A percentile compares a stretch with the other conserved stretches of the same genome.
These are phyloP conservation scores for Fusarium miscanthi DNA, from an alignment of 2,329 filamentous ascomycete species.

Conservation along the genomic window DNA sequence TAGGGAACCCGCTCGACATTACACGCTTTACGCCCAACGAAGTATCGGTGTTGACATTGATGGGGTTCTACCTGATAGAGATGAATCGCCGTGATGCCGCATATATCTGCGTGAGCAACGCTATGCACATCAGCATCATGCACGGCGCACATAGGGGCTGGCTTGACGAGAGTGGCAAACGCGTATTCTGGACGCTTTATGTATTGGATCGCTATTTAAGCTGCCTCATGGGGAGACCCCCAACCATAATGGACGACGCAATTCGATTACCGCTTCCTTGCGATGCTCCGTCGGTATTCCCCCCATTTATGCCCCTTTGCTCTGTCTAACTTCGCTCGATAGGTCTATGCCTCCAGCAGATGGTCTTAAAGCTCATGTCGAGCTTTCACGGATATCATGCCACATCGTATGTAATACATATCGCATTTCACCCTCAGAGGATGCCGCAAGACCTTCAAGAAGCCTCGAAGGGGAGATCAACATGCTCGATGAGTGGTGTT, in stretches of 20 bases:
- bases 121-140: slow-evolving; percentile 61
- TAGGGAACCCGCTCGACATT: slow-evolving; percentile 61
- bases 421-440: slow-evolving; percentile 51
- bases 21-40: slow-evolving; percentile 56
- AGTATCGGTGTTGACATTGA: slow-evolving; percentile 57
- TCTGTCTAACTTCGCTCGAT: not conserved
- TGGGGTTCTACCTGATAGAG: slow-evolving; percentile 62
- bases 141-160: slow-evolving; percentile 60
- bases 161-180: slow-evolving; percentile 57
- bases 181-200: slow-evolving; percentile 65
- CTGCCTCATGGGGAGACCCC: slow-evolving; percentile 62
- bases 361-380: slow-evolving; percentile 59
- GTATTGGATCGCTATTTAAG: slow-evolving; percentile 62
- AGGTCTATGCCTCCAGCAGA: slow-evolving; percentile 57
- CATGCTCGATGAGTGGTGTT: slow-evolving; percentile 57
- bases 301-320: not conserved
- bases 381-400: slow-evolving; percentile 60
- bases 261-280: slow-evolving; percentile 57
- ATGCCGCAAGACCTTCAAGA: slow-evolving; percentile 40
- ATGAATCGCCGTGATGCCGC: slow-evolving; percentile 61
- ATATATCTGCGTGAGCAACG: slow-evolving; percentile 59
- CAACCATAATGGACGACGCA: slow-evolving; percentile 59
- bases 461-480: slow-evolving; percentile 55
- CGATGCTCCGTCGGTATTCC: slow-evolving; percentile 53
- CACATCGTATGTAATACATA: slow-evolving; percentile 62